Evolutionary conservation across 208 protist genomes (phyloP).

Genomic region (Balamuthia mandrillaris): DNA sequence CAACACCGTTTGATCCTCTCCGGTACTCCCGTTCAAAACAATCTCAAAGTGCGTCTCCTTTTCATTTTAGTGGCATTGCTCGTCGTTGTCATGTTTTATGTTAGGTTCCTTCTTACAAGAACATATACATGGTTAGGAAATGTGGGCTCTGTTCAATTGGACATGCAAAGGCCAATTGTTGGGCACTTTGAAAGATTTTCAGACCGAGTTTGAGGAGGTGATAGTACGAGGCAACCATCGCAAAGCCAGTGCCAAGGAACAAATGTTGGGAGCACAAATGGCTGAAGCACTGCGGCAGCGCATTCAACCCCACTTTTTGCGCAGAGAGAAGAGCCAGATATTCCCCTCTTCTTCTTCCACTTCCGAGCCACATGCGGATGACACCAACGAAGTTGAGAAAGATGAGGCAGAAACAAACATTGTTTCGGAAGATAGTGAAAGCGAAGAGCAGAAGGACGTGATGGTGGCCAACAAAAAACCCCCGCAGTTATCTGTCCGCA

Average conservation of each 20-base stretch:
- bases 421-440: not conserved
- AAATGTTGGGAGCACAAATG: too few species aligned
- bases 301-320: constrained; percentile 40
- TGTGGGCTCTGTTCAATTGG: constrained; percentile 47
- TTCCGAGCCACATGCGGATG: too few species aligned
- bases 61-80: not conserved
- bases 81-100: not conserved
- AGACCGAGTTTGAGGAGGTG: constrained; percentile 24
- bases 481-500: not conserved
- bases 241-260: too few species aligned
- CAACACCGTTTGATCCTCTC: constrained; percentile 65
- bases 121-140: constrained; percentile 2
- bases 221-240: too few species aligned
- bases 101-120: not conserved
- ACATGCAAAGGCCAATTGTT: constrained; percentile 39
- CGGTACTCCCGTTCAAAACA: constrained; percentile 66
- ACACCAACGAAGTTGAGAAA: too few species aligned
- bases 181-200: constrained; percentile 23
- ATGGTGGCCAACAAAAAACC: too few species aligned
- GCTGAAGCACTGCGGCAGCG: too few species aligned
- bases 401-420: not conserved
- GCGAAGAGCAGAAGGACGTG: constrained; percentile 14
- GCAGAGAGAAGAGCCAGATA: constrained; percentile 29
- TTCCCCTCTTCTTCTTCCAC: too few species aligned
- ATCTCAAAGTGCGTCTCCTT: constrained; percentile 44